Conservation (phyloP, 2,329 filamentous ascomycete species). For the Tolypocladium album region DNA sequence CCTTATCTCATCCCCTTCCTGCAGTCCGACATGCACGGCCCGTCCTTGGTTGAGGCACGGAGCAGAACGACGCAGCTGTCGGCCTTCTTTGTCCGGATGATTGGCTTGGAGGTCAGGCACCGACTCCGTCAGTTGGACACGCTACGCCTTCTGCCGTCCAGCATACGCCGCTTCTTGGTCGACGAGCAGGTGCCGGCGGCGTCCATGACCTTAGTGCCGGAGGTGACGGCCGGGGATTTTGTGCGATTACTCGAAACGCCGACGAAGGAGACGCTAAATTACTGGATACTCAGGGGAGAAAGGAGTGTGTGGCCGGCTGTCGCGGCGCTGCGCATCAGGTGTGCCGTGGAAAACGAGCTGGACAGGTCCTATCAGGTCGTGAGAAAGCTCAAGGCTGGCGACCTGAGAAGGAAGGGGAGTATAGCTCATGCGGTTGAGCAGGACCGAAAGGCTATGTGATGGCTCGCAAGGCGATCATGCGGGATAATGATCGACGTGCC, state of each 20-base stretch:
- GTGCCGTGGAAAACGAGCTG: conserved; percentile 77
- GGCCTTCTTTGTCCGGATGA: conserved; percentile 52
- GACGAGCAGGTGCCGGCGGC: conserved; percentile 74
- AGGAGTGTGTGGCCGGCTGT: conserved; percentile 85
- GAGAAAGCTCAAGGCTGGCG: conserved; percentile 47
- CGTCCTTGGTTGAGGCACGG: conserved; percentile 49
- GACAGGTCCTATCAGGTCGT: conserved; percentile 78
- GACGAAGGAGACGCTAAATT: conserved; percentile 61
- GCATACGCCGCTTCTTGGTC: conserved; percentile 65
- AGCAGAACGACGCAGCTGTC: conserved; percentile 47
- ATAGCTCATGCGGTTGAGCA: conserved; percentile 17
- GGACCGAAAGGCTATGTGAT: background rate
- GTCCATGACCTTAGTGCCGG: conserved; percentile 71
- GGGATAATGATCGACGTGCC: background rate
- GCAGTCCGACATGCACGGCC: conserved; percentile 68
- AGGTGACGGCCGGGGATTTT: conserved; percentile 64
- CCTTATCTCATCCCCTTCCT: conserved; percentile 85
- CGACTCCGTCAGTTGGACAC: conserved; percentile 72
- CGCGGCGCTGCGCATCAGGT: conserved; percentile 68
- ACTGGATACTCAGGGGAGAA: conserved; percentile 82
- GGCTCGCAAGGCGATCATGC: background rate
- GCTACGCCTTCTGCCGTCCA: conserved; percentile 58
- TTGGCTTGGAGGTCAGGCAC: conserved; percentile 70
- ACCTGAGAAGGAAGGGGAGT: conserved; percentile 34
- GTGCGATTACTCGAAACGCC: conserved; percentile 73